Percentiles rank a stretch among this genome's conserved stretches.
phyloP scores from a whole-genome alignment of 2,329 filamentous ascomycete species.

The Ophiosphaerella herpotricha region DNA sequence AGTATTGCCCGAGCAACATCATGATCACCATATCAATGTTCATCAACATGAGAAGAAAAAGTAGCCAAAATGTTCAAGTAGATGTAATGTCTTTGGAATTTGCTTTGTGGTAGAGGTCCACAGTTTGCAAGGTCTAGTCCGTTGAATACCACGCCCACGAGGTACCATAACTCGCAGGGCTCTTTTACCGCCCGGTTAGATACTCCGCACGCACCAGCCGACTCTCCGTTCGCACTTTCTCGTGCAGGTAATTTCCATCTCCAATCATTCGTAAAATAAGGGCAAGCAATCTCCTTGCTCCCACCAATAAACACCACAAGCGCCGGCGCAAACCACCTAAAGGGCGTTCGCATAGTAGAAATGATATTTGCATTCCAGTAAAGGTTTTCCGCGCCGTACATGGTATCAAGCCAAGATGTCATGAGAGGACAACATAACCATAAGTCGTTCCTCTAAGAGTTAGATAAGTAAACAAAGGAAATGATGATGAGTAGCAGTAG shows the following conservation, averaged over 20 bases:
- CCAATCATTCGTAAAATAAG: conserved; percentile 2
- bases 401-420: conserved; percentile 23
- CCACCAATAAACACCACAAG: conserved; percentile 25
- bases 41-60: too few species aligned
- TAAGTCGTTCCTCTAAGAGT: conserved; percentile 31
- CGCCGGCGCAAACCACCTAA: conserved; percentile 27
- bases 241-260: conserved; percentile 5
- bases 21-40: too few species aligned
- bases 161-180: neutral
- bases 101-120: too few species aligned
- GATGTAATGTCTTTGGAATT: too few species aligned
- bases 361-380: conserved; percentile 13
- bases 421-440: conserved; percentile 30
- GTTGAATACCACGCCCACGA: too few species aligned
- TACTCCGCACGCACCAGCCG: neutral
- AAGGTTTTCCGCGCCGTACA: conserved; percentile 32
- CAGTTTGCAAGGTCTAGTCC: too few species aligned
- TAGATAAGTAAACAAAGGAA: conserved; percentile 29
- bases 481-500: conserved; percentile 4
- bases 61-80: too few species aligned
- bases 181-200: conserved; percentile 7
- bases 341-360: conserved; percentile 32
- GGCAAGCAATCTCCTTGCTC: conserved; percentile 3
- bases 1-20: too few species aligned
- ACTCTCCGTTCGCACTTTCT: conserved; percentile 3